Base-by-base conservation (phyloP, 192 early-diverging fungal genomes). In the Entomortierella beljakovae region DNA sequence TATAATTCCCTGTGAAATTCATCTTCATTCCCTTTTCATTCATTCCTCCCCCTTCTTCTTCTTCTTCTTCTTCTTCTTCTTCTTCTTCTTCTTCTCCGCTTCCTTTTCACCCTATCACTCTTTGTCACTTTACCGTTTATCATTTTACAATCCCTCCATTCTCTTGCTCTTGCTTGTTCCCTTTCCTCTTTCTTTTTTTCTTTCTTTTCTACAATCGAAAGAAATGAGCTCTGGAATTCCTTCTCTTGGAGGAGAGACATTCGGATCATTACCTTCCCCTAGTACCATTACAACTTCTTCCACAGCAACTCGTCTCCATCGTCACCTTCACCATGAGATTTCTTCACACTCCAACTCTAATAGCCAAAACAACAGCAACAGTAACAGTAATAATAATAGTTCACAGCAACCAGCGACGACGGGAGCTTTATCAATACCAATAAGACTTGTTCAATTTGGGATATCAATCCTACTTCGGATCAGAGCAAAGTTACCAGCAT, bases 391-490 rank as follows among this genome's bases (percentile, higher is more conserved):
- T 22, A 57, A 15, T 50, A 66, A 46, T 18, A 11, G 13, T 37
- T 50, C 49, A 49, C 33, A 48, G 2, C n/a, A n/a, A n/a, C n/a
- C n/a, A n/a, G n/a, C n/a, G n/a, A 16, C n/a, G 2, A 57, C 65
- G 50, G 72, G 59, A n/a, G 28, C 68, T 16, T 5, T 22, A 29
- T 76, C 74, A 32, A 60, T 77, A 23, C 74, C 61, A 13, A 6
- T 68, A 6, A 54, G 66, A 6, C 42, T 69, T 26, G 37, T 69
- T 28, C 58, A 77, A 10, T 59, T 37, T 32, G 61, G 54, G 11
- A 37, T 77, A 10, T 57, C 65, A 7, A 62, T 68, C 29, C 37
- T 69, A 1, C 46, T 77, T 16, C 42, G 55, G 61, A 62, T 77
- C 61, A 35, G 66, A 34, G 65, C 65, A 3, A 18, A 42, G 20